These are phyloP conservation scores for Chalaropsis ovoidea DNA, from an alignment of 2,329 filamentous ascomycete species.

Conservation along the genomic window DNA sequence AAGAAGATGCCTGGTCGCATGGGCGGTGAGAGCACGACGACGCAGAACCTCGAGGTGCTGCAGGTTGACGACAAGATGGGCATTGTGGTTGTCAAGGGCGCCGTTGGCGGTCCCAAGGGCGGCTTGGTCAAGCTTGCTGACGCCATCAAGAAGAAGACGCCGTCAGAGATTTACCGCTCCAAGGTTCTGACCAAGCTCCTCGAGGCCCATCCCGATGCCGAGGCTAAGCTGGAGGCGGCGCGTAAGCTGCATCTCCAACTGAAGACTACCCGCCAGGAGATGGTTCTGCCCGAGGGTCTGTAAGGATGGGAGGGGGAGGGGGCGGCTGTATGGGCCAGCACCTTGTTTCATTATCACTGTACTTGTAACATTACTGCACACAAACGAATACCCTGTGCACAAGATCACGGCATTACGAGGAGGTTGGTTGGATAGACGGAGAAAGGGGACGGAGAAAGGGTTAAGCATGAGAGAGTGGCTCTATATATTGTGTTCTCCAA, in stretches of 20 bases:
- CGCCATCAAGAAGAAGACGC: conserved; percentile 69
- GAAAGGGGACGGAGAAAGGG: background rate
- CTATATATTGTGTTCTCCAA: conserved; percentile 16
- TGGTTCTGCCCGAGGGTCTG: conserved; percentile 30
- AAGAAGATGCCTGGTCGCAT: conserved; percentile 98
- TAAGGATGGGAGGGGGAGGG: conserved; percentile 30
- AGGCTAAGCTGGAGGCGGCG: conserved; percentile 40
- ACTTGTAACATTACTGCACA: conserved; percentile 23
- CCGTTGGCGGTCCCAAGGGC: conserved; percentile 79
- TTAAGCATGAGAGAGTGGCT: conserved; percentile 10
- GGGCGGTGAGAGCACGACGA: conserved; percentile 78
- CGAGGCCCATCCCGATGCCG: conserved; percentile 41
- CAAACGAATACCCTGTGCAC: conserved; percentile 6
- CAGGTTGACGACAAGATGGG: conserved; percentile 80
- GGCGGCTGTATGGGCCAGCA: background rate
- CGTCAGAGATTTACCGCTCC: conserved; percentile 36
- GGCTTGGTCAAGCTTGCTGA: conserved; percentile 78
- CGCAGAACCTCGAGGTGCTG: conserved; percentile 84
- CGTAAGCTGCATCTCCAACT: conserved; percentile 44
- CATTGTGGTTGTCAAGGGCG: conserved; percentile 76
- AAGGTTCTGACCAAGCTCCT: conserved; percentile 19
- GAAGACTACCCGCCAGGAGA: conserved; percentile 39
- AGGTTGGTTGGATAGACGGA: conserved; percentile 3
- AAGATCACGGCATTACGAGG: conserved; percentile 9
- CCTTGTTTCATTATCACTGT: conserved; percentile 19